Conservation (phyloP, 2,329 filamentous ascomycete species). For the Pseudogymnoascus sp. region DNA sequence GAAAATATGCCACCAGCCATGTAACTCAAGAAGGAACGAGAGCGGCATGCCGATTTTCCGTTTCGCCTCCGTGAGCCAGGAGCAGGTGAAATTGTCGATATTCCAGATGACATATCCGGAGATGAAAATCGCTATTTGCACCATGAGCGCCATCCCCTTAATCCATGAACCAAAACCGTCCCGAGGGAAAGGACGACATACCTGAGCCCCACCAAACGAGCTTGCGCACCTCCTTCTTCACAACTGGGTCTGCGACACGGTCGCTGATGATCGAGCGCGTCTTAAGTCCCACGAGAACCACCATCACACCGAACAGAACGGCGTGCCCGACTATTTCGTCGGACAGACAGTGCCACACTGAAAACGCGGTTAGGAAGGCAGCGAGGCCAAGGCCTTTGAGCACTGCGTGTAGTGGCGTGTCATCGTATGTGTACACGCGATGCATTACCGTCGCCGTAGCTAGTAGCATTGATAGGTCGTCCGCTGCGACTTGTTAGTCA, state of each 20-base stretch:
- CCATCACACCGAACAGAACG: slow-evolving; percentile 23
- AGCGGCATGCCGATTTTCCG: slow-evolving; percentile 43
- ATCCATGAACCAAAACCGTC: neutral
- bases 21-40: slow-evolving; percentile 49
- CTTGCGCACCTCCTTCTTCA: slow-evolving; percentile 21
- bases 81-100: slow-evolving; percentile 47
- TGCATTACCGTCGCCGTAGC: slow-evolving; percentile 45
- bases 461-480: slow-evolving; percentile 52
- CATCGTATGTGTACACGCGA: slow-evolving; percentile 38
- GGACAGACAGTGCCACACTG: slow-evolving; percentile 30
- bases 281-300: slow-evolving; percentile 19
- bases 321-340: slow-evolving; percentile 23
- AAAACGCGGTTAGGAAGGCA: slow-evolving; percentile 34
- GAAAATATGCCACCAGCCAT: slow-evolving; percentile 58
- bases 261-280: slow-evolving; percentile 23
- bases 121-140: slow-evolving; percentile 28
- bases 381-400: slow-evolving; percentile 35
- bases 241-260: slow-evolving; percentile 18
- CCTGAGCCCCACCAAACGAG: slow-evolving; percentile 21
- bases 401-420: slow-evolving; percentile 32
- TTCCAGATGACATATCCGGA: slow-evolving; percentile 48
- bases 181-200: slow-evolving; percentile 12
- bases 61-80: slow-evolving; percentile 38
- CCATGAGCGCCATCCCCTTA: neutral
- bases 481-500: slow-evolving; percentile 27